A percentile compares a stretch with the other conserved stretches of the same genome.
Evolutionary conservation across 2,329 filamentous ascomycete genomes (phyloP).

Genomic region (Penicillium psychrosexuale): DNA sequence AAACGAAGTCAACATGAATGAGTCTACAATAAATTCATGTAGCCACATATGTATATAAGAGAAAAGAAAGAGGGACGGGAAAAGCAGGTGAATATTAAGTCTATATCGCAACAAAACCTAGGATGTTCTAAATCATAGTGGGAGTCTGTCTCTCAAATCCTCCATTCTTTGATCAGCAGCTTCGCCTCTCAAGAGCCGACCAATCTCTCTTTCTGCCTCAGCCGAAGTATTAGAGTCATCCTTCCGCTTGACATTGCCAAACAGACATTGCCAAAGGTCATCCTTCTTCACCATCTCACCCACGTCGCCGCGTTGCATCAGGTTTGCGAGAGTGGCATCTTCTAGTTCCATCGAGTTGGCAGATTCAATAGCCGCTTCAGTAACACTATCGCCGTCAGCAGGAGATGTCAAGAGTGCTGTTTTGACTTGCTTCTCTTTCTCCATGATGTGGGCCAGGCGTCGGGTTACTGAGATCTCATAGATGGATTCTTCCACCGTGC

Average conservation of each 20-base stretch:
- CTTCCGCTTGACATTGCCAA: constrained; percentile 55
- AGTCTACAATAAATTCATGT: neutral
- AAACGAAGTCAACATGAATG: neutral
- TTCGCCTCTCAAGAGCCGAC: constrained; percentile 52
- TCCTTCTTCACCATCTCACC: constrained; percentile 73
- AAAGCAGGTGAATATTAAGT: neutral
- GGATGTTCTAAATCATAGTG: neutral
- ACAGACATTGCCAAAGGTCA: constrained; percentile 87
- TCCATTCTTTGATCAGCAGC: constrained; percentile 51
- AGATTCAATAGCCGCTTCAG: constrained; percentile 66
- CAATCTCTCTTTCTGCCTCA: constrained; percentile 45
- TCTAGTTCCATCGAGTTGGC: constrained; percentile 84
- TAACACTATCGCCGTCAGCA: constrained; percentile 26
- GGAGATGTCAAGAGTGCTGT: constrained; percentile 12
- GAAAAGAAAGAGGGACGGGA: neutral
- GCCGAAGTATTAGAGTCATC: constrained; percentile 12
- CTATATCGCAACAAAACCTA: neutral
- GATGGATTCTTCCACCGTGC: constrained; percentile 88
- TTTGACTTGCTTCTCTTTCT: constrained; percentile 36
- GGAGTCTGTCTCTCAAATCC: neutral
- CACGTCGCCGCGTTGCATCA: constrained; percentile 67
- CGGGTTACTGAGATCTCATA: constrained; percentile 80
- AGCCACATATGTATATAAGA: neutral
- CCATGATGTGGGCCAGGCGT: constrained; percentile 72
- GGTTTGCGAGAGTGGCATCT: constrained; percentile 63